Conservation (phyloP, 305 asterid genomes). For the Solanum aculeatissimum region DNA sequence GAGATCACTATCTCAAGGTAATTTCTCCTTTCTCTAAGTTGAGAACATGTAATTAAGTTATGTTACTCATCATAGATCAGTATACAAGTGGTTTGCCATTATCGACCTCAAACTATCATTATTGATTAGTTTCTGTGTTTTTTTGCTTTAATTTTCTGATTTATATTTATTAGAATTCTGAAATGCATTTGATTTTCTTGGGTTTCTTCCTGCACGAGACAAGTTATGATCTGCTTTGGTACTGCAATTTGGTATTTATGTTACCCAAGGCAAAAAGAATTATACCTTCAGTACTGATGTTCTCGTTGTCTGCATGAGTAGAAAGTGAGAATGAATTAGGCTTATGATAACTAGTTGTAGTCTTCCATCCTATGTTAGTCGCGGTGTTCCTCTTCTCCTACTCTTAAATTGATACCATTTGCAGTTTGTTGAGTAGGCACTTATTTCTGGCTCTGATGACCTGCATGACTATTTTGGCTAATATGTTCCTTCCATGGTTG, state of each 20-base stretch:
- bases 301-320: background rate
- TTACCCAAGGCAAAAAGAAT: background rate
- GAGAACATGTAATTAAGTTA: background rate
- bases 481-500: background rate
- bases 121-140: background rate
- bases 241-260: background rate
- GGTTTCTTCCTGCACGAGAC: background rate
- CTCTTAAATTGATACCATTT: background rate
- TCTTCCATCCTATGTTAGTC: background rate
- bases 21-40: background rate
- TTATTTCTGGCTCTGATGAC: background rate
- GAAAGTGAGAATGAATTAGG: background rate
- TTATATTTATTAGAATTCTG: background rate
- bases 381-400: background rate
- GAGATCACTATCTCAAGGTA: slow-evolving; percentile 94
- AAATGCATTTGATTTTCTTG: background rate
- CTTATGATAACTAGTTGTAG: background rate
- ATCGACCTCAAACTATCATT: background rate
- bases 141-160: background rate
- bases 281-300: background rate
- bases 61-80: background rate
- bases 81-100: background rate
- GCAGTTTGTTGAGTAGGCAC: background rate
- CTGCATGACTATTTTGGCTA: background rate
- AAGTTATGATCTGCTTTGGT: background rate